Evolutionary conservation across 2,329 filamentous ascomycete species (phyloP).

Genomic region (Diaporthe citriasiana): DNA sequence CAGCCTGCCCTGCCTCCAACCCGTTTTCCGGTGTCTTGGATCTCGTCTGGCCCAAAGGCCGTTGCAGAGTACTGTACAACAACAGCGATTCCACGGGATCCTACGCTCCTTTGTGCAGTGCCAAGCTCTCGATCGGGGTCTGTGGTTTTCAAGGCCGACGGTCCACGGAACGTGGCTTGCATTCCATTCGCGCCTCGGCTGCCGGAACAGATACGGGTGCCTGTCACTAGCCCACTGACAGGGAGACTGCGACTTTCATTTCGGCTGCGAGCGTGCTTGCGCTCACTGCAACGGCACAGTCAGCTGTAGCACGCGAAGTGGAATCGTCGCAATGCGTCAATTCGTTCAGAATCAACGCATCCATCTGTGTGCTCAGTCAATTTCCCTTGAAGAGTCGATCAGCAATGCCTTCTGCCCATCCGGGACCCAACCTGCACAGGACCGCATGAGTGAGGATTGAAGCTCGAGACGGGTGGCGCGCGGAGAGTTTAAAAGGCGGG

Average conservation of each 20-base stretch:
- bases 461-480: conserved; percentile 28
- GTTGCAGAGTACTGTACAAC: background rate
- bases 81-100: conserved; percentile 13
- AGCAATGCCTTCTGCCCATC: background rate
- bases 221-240: conserved; percentile 14
- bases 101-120: conserved; percentile 10
- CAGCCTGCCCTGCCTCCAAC: background rate
- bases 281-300: background rate
- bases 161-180: conserved; percentile 18
- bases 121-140: conserved; percentile 11
- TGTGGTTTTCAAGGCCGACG: conserved; percentile 10
- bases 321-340: background rate
- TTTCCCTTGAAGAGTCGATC: background rate
- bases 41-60: background rate
- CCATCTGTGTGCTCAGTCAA: background rate
- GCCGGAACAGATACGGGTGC: conserved; percentile 25
- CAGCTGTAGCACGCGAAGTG: conserved; percentile 11
- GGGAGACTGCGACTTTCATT: conserved; percentile 22
- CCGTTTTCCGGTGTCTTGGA: background rate
- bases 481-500: conserved; percentile 30
- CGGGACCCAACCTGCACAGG: conserved; percentile 2
- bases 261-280: conserved; percentile 28
- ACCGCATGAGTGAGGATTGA: conserved; percentile 21
- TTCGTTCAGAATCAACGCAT: background rate
- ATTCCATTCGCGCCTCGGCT: conserved; percentile 12